These are phyloP conservation scores for Guyanaporus albipodus DNA, from an alignment of 768 basidiomycete species.

Conservation along the genomic window DNA sequence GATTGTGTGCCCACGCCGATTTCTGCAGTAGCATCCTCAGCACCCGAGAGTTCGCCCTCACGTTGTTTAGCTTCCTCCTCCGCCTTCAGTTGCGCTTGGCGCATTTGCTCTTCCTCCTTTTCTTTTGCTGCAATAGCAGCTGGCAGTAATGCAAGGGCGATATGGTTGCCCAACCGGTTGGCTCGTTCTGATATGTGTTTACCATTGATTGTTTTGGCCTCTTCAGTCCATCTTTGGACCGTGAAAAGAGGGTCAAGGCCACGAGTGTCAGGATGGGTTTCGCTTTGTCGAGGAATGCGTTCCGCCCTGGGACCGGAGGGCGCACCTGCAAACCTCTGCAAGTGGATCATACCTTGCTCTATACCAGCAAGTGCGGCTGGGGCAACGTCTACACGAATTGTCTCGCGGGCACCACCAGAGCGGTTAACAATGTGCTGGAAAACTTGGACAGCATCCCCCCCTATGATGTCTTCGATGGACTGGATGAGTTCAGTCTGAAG, in stretches of 20 bases:
- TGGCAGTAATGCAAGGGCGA: constrained; percentile 72
- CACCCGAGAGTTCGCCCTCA: constrained; percentile 30
- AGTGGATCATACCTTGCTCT: constrained; percentile 49
- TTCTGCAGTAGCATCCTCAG: constrained; percentile 35
- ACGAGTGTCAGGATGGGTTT: constrained; percentile 39
- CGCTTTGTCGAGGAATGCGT: constrained; percentile 42
- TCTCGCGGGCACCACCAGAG: constrained; percentile 53
- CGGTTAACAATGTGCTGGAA: constrained; percentile 78
- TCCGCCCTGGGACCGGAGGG: constrained; percentile 62
- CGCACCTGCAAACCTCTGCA: constrained; percentile 43
- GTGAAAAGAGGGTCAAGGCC: constrained; percentile 80
- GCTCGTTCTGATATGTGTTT: constrained; percentile 67
- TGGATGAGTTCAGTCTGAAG: constrained; percentile 60
- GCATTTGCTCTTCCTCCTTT: constrained; percentile 36
- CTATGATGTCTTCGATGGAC: constrained; percentile 78
- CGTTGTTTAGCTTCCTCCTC: constrained; percentile 45
- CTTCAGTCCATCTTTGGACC: constrained; percentile 84
- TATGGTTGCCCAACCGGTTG: constrained; percentile 64
- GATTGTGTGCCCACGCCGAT: constrained; percentile 9
- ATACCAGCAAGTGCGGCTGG: constrained; percentile 59
- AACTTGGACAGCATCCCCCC: constrained; percentile 75
- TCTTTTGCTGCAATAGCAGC: constrained; percentile 62
- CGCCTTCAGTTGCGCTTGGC: constrained; percentile 49
- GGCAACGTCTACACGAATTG: constrained; percentile 75
- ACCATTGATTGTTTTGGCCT: constrained; percentile 76